Conservation (phyloP, 306 rosid species). For the Prunus davidiana region DNA sequence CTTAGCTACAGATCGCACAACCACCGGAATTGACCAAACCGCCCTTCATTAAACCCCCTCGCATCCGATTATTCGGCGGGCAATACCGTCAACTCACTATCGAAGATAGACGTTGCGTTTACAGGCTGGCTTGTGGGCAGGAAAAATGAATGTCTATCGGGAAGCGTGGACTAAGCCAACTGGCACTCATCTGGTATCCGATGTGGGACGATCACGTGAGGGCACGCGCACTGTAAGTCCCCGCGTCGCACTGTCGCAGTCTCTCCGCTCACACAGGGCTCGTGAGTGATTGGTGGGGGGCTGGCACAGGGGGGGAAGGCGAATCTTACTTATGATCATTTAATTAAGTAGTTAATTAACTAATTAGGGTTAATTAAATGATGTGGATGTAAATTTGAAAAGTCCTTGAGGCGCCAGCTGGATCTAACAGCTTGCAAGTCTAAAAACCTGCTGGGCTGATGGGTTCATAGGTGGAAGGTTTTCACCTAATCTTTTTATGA, state of each 20-base stretch:
- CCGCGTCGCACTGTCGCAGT: neutral
- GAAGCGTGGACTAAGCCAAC: conserved; percentile 52
- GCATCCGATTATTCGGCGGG: neutral
- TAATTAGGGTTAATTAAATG: no score
- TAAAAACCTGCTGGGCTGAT: neutral
- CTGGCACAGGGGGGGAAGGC: neutral
- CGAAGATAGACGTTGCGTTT: conserved; percentile 42
- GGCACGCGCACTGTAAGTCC: conserved; percentile 20
- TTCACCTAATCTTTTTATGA: no score
- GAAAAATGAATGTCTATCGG: conserved; percentile 44
- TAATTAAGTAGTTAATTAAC: neutral
- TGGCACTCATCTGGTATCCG: conserved; percentile 71
- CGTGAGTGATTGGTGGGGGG: conserved; percentile 35
- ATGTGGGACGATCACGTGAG: conserved; percentile 45
- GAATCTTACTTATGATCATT: neutral
- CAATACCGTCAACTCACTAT: conserved; percentile 4
- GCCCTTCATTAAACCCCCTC: neutral
- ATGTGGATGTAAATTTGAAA: neutral
- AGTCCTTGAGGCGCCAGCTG: conserved; percentile 26
- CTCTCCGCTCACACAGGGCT: conserved; percentile 17
- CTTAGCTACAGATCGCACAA: conserved; percentile 43
- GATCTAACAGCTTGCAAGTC: neutral
- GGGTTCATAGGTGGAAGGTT: no score
- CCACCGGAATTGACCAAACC: conserved; percentile 7
- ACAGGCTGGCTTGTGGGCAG: conserved; percentile 53